Percentiles rank a stretch among this genome's conserved stretches.
Conservation (phyloP, 2,329 filamentous ascomycete species). For the Aschersonia sp. region DNA sequence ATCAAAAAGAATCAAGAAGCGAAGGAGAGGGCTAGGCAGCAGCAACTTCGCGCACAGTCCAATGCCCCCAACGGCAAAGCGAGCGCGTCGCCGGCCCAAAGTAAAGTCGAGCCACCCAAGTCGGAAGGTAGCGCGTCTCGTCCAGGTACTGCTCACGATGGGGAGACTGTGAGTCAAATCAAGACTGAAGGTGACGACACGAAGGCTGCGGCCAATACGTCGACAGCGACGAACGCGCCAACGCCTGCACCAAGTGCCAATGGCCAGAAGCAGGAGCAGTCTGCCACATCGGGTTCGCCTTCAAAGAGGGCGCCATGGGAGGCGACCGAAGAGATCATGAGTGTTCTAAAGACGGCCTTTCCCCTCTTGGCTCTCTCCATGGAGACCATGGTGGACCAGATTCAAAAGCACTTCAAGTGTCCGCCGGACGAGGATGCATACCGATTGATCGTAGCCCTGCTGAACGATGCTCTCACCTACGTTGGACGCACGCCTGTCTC, state of each 20-base stretch:
- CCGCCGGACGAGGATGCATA: conserved; percentile 97
- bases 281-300: background rate
- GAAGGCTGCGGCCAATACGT: conserved; percentile 11
- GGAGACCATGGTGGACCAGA: conserved; percentile 99
- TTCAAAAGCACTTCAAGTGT: conserved; percentile 98
- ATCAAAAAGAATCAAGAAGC: conserved; percentile 61
- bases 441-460: conserved; percentile 85
- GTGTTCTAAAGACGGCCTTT: conserved; percentile 91
- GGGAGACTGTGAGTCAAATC: conserved; percentile 22
- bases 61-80: conserved; percentile 28
- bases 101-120: conserved; percentile 36
- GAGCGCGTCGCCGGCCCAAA: conserved; percentile 29
- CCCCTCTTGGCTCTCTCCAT: conserved; percentile 90
- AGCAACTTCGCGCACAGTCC: conserved; percentile 26
- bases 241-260: conserved; percentile 4
- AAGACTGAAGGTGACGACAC: conserved; percentile 30
- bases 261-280: conserved; percentile 11
- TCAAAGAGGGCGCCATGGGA: conserved; percentile 84
- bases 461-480: conserved; percentile 90
- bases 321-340: conserved; percentile 88
- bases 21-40: conserved; percentile 47
- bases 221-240: conserved; percentile 13
- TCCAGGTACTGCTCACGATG: conserved; percentile 36
- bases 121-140: conserved; percentile 24
- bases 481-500: conserved; percentile 75